phyloP scores from a whole-genome alignment of 306 rosid species.

The Prunus mume region DNA sequence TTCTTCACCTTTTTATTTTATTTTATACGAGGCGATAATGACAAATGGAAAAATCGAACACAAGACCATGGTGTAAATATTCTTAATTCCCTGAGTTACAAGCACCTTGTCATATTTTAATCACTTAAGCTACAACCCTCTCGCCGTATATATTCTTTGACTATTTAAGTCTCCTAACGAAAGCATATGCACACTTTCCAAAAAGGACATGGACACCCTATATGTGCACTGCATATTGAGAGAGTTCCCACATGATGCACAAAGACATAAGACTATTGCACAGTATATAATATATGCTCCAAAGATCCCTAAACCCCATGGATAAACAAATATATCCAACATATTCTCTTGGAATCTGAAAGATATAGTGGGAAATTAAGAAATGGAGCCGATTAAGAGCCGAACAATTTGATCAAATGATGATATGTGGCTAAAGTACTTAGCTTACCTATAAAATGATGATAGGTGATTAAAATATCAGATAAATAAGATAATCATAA shows the following conservation, averaged over 20 bases:
- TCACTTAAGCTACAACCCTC: no score
- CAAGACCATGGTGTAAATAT: no score
- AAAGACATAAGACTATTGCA: conserved; percentile 6
- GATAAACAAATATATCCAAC: conserved; percentile 24
- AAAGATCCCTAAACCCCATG: conserved; percentile 24
- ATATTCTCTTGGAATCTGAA: conserved; percentile 35
- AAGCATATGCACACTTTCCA: conserved; percentile 42
- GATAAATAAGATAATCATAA: conserved; percentile 19
- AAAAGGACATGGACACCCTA: conserved; percentile 35
- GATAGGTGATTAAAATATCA: conserved; percentile 15
- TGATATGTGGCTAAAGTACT: conserved; percentile 20
- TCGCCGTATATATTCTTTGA: no score
- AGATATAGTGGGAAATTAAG: conserved; percentile 10
- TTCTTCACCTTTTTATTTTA: conserved; percentile 21
- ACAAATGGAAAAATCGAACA: no score
- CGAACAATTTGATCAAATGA: conserved; percentile 25
- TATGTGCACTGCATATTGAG: no score
- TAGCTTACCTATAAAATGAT: conserved; percentile 25
- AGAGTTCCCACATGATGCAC: not conserved
- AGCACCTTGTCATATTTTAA: no score
- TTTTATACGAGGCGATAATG: no score
- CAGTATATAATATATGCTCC: conserved; percentile 15
- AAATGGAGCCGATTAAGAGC: conserved; percentile 13
- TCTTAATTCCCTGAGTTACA: no score
- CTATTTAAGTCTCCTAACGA: not conserved